Base-by-base conservation (phyloP, 1,139 yeast genomes). In the Geotrichum aggregatum region DNA sequence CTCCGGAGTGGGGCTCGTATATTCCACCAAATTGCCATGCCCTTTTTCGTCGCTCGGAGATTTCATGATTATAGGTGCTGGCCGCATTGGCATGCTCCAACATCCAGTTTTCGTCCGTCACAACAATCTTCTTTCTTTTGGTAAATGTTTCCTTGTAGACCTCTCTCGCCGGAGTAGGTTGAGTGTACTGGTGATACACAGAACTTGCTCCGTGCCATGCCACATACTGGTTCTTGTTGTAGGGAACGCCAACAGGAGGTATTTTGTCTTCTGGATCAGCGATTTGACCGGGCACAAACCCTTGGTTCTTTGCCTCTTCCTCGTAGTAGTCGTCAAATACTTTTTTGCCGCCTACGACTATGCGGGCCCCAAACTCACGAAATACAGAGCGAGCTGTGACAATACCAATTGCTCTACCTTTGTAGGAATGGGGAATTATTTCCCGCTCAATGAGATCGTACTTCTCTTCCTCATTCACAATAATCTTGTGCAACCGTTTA, bases 301-400 rank as follows among this genome's bases (percentile, higher is more conserved):
- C 97, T 38, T 77, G 76, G 39, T 77, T 83, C 44, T 81, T 76
- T 1, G 94, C 84, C 59, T 76, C 77, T 47, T 79, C 80, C 58
- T 86, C 96, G 76, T 94, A 88, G 66, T 91, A 92, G 67, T 92
- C 99, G 69, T 92, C 99, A 31, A 73, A 75, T 33, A 87, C 85
- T 59, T 86, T 81, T 58, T 79, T 79, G 39, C 99, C 98, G 52
- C 88, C 86, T 22, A 80, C 78, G 46, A 92, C 75, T 52, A 91
- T 80, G 57, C 80, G 79, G 18, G 96, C 88, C 3, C 99, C 99
- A 71, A 94, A 92, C 67, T 91, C 98, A 59, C 91, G 78, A 69
- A 79, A 94, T 2, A 89, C 83, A 14, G 95, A 84, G 55, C 95
- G 79, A 0, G 98, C 98, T 2, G 97, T 83, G 2, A 92, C 96